phyloP scores from a whole-genome alignment of 768 basidiomycete genomes.

The Russula compacta region DNA sequence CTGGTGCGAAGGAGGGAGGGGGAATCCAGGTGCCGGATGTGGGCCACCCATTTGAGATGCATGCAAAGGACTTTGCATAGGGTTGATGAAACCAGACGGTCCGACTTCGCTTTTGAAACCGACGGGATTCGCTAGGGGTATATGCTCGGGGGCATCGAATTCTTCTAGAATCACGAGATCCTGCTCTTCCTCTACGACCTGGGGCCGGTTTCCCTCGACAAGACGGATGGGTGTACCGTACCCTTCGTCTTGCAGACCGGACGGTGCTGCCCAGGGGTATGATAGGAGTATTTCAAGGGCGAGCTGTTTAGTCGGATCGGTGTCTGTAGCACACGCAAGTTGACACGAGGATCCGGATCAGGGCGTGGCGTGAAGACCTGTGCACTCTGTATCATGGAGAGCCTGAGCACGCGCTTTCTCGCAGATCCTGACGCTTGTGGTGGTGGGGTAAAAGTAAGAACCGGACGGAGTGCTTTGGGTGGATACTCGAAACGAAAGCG shows the following conservation, averaged over 20 bases:
- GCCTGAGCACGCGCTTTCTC: slow-evolving; percentile 40
- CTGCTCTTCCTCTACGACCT: slow-evolving; percentile 58
- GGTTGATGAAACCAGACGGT: not conserved
- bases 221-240: slow-evolving; percentile 42
- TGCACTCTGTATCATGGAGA: slow-evolving; percentile 69
- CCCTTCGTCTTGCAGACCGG: slow-evolving; percentile 36
- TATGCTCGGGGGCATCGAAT: slow-evolving; percentile 32
- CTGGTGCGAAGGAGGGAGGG: slow-evolving; percentile 21
- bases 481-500: slow-evolving; percentile 68
- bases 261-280: slow-evolving; percentile 18
- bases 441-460: slow-evolving; percentile 32
- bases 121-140: slow-evolving; percentile 5
- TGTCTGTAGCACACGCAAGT: slow-evolving; percentile 53
- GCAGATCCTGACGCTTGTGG: slow-evolving; percentile 19
- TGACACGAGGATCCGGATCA: slow-evolving; percentile 49
- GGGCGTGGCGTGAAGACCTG: slow-evolving; percentile 65
- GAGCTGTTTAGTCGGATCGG: slow-evolving; percentile 31
- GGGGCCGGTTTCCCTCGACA: slow-evolving; percentile 56
- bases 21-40: slow-evolving; percentile 7
- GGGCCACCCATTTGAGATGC: slow-evolving; percentile 7
- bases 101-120: slow-evolving; percentile 14
- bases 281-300: slow-evolving; percentile 19
- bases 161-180: slow-evolving; percentile 69
- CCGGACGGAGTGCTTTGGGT: slow-evolving; percentile 56
- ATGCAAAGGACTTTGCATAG: slow-evolving; percentile 9